A percentile compares a stretch with the other conserved stretches of the same genome.
These are phyloP conservation scores for Forsythia suspensa DNA, from an alignment of 257 asterid species.

Conservation along the genomic window DNA sequence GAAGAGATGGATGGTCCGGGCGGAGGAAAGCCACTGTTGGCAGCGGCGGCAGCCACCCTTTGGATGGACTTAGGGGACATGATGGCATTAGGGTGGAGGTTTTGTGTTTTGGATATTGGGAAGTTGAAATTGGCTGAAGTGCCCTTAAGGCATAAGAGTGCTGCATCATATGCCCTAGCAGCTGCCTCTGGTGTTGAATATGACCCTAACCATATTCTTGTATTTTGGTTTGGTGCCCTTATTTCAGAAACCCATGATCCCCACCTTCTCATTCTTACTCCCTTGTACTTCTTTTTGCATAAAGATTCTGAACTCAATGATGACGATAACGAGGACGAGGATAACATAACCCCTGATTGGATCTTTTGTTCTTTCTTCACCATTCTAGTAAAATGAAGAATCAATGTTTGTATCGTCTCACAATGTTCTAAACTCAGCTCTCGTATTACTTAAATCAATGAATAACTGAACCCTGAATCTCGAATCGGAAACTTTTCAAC, in stretches of 20 bases:
- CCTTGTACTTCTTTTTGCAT: conserved; percentile 44
- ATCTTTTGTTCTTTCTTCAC: conserved; percentile 51
- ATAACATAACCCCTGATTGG: conserved; percentile 9
- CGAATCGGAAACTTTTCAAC: neutral
- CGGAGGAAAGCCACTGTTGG: neutral
- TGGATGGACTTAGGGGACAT: conserved; percentile 56
- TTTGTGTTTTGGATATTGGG: conserved; percentile 22
- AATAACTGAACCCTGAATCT: neutral
- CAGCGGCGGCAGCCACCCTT: conserved; percentile 37
- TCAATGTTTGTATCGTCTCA: neutral
- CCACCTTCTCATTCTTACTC: conserved; percentile 62
- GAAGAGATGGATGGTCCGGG: neutral
- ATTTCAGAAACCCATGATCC: conserved; percentile 56
- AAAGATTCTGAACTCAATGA: neutral
- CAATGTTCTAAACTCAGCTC: neutral
- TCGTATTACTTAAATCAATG: neutral
- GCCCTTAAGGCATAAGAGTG: conserved; percentile 49
- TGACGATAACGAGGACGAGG: conserved; percentile 11
- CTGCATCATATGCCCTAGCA: conserved; percentile 58
- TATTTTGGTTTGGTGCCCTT: conserved; percentile 55
- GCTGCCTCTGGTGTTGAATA: conserved; percentile 56
- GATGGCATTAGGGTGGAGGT: neutral
- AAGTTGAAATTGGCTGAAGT: conserved; percentile 41
- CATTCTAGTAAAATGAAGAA: conserved; percentile 28
- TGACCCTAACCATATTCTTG: conserved; percentile 57